Evolutionary conservation across 2,329 filamentous ascomycete species (phyloP).

Genomic region (Magnaporthales sp.): DNA sequence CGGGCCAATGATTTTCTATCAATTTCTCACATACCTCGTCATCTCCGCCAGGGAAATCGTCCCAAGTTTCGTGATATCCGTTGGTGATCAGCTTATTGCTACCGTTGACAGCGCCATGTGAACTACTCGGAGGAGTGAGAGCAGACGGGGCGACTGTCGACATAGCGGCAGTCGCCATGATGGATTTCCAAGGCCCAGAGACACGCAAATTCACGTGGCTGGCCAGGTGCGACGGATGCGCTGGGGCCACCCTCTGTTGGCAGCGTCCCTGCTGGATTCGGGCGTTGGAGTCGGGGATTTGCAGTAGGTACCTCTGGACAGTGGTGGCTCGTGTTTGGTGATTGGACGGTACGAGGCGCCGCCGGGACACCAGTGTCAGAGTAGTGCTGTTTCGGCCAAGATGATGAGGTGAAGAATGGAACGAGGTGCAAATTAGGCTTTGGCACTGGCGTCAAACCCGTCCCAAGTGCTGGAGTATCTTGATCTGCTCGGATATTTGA

Average conservation of each 20-base stretch:
- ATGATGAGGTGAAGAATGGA: neutral
- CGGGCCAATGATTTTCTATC: neutral
- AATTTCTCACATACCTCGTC: slow-evolving; percentile 11
- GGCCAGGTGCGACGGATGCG: neutral
- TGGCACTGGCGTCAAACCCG: neutral
- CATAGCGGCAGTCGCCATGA: slow-evolving; percentile 40
- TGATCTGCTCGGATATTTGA: neutral
- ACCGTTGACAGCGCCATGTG: slow-evolving; percentile 31
- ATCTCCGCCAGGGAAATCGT: slow-evolving; percentile 1
- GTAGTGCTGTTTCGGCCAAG: neutral
- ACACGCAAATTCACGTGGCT: neutral
- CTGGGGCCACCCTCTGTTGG: neutral
- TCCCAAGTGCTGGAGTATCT: neutral
- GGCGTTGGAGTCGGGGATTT: neutral
- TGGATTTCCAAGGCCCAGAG: slow-evolving; percentile 4
- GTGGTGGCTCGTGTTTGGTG: neutral
- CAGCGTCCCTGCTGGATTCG: neutral
- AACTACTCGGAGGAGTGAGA: slow-evolving; percentile 39
- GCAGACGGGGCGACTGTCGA: slow-evolving; percentile 36
- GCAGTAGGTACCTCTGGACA: neutral
- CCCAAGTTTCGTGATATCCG: slow-evolving; percentile 20
- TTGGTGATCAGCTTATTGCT: neutral
- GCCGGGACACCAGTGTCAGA: neutral
- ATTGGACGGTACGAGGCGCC: neutral
- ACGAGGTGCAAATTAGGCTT: neutral